Base-by-base conservation (phyloP, 75 land plant species). In the Ceratopteris richardii region DNA sequence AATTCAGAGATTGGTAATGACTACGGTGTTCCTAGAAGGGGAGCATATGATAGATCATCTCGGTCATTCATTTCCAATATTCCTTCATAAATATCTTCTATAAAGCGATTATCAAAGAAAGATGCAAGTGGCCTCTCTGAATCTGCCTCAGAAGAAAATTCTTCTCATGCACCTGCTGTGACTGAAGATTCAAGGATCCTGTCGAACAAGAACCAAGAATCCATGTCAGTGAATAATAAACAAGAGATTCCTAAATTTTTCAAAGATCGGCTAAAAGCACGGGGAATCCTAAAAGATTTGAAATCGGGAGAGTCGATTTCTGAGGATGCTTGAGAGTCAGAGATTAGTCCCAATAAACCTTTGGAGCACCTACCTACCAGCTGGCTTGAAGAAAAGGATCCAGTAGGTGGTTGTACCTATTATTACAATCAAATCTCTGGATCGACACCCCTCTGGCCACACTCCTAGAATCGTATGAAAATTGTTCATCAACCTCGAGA, bases 1-100 rank as follows among this genome's bases (percentile, higher is more conserved):
- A 92, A 92, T 62, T 16, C 66, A 30, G 98, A 93, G 54, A 93
- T 93, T 72, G 98, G 98, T 29, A 93, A 93, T 83, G 98, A 90
- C 2, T 93, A 93, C 79, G 98, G 98, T 39, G 95, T 93, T 24
- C 98, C 98, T 20, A 90, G 98, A 53, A 95, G 98, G 43, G 87
- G 87, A 65, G 98, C 95, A 64, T 88, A 82, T 60, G 58, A 68
- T 62, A 70, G 66, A 56, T 58, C 70, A 29, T 48, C 70, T 21
- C 64, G 44, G 41, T 51, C 64, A 2, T 63, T 67, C 66, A n/a
- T n/a, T n/a, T n/a, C n/a, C n/a, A 44, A 46, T 54, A 47, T 30
- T 67, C 46, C 42, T 66, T 33, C 29, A 28, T 41, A 30, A 24
- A 13, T 63, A 36, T 51, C 70, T 50, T 28, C 54, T 22, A 60